Evolutionary conservation across 805 yeast species (phyloP), one percentile per base, ranked within the genome.

Genomic region (Yamadazyma tumulicola): DNA sequence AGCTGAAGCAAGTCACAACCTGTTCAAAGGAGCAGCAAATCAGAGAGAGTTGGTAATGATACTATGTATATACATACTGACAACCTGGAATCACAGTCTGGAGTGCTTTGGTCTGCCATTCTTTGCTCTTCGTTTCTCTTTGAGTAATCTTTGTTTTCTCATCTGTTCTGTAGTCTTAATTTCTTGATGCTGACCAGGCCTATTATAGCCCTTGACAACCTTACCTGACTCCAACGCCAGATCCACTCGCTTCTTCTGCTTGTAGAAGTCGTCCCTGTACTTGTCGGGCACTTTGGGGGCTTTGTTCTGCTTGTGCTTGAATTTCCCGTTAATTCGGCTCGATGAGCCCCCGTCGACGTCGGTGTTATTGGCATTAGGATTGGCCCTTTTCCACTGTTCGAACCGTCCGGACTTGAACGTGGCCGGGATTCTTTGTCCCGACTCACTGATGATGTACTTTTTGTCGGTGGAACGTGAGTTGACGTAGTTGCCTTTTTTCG

Each of bases 251-350:
- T 79, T 79, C 75, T 84, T 79, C 57, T 91, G 96, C 45, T 70
- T 70, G 40, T 78, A 73, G 62, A 75, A 93, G 60, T 93, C 89
- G 53, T 89, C 96, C 63, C 97, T 78, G 47, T 68, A 78, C 61
- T 75, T 87, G 52, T 88, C 97, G n/a, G 98, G 96, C 26, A 81
- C 62, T 54, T 79, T 85, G 26, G 99, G 99, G 2, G 96, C 89
- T 41, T 75, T 74, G 30, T 65, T 66, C 52, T 75, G 76, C 43
- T 79, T 78, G 55, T 93, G 97, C 59, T 78, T 78, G 69, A 77
- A 86, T 46, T 74, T 54, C 54, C 62, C 51, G 38, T 58, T 58
- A 19, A 59, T 49, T 19, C 61, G 53, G 24, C 53, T 52, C 26
- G 52, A 40, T 7, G 33, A 24, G 9, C 32, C 35, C 13, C 31